phyloP scores from a whole-genome alignment of 257 asterid genomes.

The Nicotiana otophora region DNA sequence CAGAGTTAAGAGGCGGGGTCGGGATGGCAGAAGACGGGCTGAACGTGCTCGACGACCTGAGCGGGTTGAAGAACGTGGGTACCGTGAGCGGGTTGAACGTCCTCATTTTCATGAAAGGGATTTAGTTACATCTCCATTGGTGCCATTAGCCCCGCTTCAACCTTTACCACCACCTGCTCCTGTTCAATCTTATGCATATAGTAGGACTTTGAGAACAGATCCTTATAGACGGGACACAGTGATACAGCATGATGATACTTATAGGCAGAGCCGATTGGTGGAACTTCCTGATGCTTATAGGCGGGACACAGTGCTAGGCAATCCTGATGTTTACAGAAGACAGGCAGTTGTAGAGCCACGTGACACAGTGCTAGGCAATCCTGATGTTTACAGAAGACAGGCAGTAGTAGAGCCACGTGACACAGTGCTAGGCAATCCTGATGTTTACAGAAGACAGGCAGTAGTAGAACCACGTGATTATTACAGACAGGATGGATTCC shows the following conservation, averaged over 20 bases:
- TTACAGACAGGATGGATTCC: neutral
- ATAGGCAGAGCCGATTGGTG: conserved; percentile 3
- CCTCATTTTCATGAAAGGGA: neutral
- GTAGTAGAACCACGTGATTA: neutral
- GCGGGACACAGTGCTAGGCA: neutral
- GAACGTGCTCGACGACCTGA: neutral
- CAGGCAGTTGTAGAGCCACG: neutral
- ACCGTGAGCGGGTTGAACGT: neutral
- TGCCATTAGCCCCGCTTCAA: neutral
- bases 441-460: no score
- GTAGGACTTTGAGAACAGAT: neutral
- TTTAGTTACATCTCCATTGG: neutral
- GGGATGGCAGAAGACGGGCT: neutral
- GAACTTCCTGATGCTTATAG: conserved; percentile 4
- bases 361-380: neutral
- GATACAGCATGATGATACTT: conserved; percentile 1
- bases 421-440: no score
- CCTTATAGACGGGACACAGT: neutral
- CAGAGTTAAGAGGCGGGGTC: neutral
- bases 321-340: neutral
- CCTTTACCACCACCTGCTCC: conserved; percentile 1
- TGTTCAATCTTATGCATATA: neutral
- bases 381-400: neutral
- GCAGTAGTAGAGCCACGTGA: neutral
- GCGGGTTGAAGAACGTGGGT: neutral